Percentiles rank a stretch among this genome's conserved stretches.
phyloP scores from a whole-genome alignment of 495 filamentous ascomycete genomes.

The Penicillium parvum region DNA sequence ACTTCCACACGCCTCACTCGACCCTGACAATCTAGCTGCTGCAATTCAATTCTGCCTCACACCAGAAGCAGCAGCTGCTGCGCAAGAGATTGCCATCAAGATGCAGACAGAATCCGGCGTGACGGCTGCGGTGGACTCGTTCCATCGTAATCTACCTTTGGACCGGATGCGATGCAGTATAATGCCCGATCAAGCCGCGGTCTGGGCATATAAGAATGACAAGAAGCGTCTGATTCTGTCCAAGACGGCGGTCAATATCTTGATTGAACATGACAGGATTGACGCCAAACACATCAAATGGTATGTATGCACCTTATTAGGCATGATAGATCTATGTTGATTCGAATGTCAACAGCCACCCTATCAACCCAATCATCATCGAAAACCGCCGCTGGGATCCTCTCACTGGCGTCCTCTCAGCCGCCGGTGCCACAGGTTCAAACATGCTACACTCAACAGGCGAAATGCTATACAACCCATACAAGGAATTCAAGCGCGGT shows the following conservation, averaged over 20 bases:
- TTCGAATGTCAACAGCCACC: constrained; percentile 14
- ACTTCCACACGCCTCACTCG: constrained; percentile 50
- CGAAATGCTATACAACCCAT: constrained; percentile 33
- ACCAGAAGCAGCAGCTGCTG: constrained; percentile 52
- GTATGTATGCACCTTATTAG: constrained; percentile 7
- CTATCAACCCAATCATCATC: constrained; percentile 30
- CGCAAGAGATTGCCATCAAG: constrained; percentile 53
- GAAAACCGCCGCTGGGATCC: constrained; percentile 40
- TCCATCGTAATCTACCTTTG: constrained; percentile 62
- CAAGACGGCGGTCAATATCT: constrained; percentile 61
- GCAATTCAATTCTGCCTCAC: constrained; percentile 67
- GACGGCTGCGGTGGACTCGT: constrained; percentile 64
- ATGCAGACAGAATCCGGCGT: constrained; percentile 72
- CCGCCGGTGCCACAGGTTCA: constrained; percentile 18
- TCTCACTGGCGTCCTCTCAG: constrained; percentile 43
- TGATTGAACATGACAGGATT: constrained; percentile 56
- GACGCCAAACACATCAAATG: constrained; percentile 57
- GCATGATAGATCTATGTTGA: neutral
- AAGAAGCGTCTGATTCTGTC: constrained; percentile 51
- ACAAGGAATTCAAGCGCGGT: constrained; percentile 23
- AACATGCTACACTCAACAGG: constrained; percentile 26
- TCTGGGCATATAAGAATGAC: constrained; percentile 57
- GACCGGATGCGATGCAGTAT: constrained; percentile 68
- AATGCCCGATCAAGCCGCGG: constrained; percentile 60
- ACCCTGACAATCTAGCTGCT: constrained; percentile 58